phyloP scores from a whole-genome alignment of 352 stramenopile genomes.

The Halophytophthora polymorphica region DNA sequence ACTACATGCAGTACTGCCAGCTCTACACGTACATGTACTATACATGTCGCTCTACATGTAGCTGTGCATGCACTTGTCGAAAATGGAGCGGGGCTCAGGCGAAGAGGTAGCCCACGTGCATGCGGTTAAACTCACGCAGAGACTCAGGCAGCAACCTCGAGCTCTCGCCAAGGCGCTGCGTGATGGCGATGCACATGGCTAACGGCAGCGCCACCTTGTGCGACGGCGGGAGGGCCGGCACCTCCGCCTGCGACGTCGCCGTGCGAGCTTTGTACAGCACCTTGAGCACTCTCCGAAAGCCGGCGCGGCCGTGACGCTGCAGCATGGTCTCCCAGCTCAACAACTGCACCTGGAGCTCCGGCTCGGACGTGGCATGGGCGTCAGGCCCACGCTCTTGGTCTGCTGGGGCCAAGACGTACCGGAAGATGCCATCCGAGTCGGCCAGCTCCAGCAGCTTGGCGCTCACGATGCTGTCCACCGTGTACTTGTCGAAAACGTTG shows the following conservation, averaged over 20 bases:
- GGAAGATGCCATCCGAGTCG: constrained; percentile 73
- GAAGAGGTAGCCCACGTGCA: constrained; percentile 61
- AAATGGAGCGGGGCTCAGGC: constrained; percentile 18
- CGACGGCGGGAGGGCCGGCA: constrained; percentile 18
- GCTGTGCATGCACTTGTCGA: neutral
- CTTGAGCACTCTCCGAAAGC: constrained; percentile 64
- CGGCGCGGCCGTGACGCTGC: constrained; percentile 15
- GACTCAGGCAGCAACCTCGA: constrained; percentile 47
- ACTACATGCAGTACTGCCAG: too few relatives aligned
- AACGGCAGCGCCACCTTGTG: constrained; percentile 34
- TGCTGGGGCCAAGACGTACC: constrained; percentile 38
- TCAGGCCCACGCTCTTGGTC: constrained; percentile 4
- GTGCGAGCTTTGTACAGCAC: constrained; percentile 40
- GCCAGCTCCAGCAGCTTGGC: constrained; percentile 63
- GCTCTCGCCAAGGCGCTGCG: constrained; percentile 38
- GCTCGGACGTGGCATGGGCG: neutral
- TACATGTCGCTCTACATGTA: too few relatives aligned
- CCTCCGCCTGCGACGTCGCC: neutral
- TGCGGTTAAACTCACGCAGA: constrained; percentile 48
- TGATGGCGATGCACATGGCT: constrained; percentile 29
- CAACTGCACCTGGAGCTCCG: constrained; percentile 43
- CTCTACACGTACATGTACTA: too few relatives aligned
- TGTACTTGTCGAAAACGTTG: constrained; percentile 67
- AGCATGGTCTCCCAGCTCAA: constrained; percentile 76
- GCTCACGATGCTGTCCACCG: constrained; percentile 65